Percentiles rank a stretch among this genome's conserved stretches.
Evolutionary conservation across 163 green algal species (phyloP).

Genomic region (Coccomyxa subellipsoidea): DNA sequence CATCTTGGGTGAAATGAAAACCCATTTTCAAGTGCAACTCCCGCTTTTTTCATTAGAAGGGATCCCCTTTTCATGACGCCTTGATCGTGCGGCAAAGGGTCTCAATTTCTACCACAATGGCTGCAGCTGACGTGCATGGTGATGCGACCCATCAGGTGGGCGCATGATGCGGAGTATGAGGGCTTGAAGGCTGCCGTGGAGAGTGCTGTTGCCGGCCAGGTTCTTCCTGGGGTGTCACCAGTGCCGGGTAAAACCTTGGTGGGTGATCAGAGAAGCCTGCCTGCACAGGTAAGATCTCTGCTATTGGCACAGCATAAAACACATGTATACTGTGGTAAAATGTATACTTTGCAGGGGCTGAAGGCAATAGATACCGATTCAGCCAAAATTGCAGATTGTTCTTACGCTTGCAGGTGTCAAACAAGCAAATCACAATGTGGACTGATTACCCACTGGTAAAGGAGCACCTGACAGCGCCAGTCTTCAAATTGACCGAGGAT

Average conservation of each 20-base stretch:
- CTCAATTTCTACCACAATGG: not conserved
- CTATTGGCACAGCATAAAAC: not conserved
- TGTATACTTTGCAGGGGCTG: not conserved
- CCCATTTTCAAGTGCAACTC: no score
- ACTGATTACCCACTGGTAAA: constrained; percentile 11
- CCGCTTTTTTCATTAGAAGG: no score
- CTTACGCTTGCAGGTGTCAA: not conserved
- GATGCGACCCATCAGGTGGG: not conserved
- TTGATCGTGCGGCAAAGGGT: no score
- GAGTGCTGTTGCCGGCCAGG: not conserved
- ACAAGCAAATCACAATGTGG: constrained; percentile 10
- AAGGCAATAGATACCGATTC: not conserved
- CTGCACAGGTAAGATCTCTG: not conserved
- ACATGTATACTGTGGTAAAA: not conserved
- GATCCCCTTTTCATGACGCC: no score
- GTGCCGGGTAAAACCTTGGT: not conserved
- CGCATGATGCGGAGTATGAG: constrained; percentile 2
- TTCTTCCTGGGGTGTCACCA: constrained; percentile 7
- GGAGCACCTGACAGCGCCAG: not conserved
- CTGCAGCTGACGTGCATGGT: not conserved
- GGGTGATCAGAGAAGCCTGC: not conserved
- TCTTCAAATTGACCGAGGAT: not conserved
- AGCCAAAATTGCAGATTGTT: no score
- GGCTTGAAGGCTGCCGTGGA: constrained; percentile 4
- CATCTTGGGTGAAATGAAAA: no score